Conservation (phyloP, 1,284 basidiomycete genomes). For the Papiliotrema flavescens region DNA sequence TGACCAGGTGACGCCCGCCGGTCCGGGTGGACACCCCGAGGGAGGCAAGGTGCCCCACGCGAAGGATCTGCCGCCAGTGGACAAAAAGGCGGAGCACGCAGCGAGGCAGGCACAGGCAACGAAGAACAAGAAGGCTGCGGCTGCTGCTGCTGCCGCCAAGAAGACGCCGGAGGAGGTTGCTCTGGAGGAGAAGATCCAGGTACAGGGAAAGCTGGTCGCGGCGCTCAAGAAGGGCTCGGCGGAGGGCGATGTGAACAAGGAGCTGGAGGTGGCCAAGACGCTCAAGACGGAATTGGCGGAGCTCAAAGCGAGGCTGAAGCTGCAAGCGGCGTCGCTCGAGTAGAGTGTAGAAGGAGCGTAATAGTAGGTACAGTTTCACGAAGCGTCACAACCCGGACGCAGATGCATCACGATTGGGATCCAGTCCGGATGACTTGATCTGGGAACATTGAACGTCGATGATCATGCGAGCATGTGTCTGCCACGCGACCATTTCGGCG, state of each 20-base stretch:
- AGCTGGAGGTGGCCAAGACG: constrained; percentile 55
- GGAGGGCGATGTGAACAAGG: constrained; percentile 51
- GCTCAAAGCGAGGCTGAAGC: constrained; percentile 45
- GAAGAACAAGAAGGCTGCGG: constrained; percentile 35
- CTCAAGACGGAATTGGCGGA: constrained; percentile 65
- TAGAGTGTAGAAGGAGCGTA: neutral
- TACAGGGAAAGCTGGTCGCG: constrained; percentile 69
- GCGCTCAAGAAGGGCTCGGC: constrained; percentile 63
- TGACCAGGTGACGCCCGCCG: constrained; percentile 28
- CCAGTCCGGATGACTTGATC: too few species aligned
- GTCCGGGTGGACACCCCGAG: constrained; percentile 35
- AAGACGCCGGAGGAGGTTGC: constrained; percentile 49
- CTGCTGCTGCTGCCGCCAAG: constrained; percentile 33
- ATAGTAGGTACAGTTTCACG: neutral
- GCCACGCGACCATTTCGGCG: too few species aligned
- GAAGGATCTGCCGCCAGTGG: constrained; percentile 29
- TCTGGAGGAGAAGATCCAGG: constrained; percentile 60
- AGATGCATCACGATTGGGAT: too few species aligned
- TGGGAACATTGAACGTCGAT: too few species aligned
- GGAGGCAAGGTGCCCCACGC: constrained; percentile 39
- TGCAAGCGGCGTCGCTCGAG: constrained; percentile 7
- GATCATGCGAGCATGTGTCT: too few species aligned
- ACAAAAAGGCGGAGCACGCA: constrained; percentile 37
- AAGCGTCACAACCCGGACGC: too few species aligned
- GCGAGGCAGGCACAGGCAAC: constrained; percentile 23